A percentile compares a stretch with the other conserved stretches of the same genome.
phyloP scores from a whole-genome alignment of 495 filamentous ascomycete species.

The Aspergillus ostianus region DNA sequence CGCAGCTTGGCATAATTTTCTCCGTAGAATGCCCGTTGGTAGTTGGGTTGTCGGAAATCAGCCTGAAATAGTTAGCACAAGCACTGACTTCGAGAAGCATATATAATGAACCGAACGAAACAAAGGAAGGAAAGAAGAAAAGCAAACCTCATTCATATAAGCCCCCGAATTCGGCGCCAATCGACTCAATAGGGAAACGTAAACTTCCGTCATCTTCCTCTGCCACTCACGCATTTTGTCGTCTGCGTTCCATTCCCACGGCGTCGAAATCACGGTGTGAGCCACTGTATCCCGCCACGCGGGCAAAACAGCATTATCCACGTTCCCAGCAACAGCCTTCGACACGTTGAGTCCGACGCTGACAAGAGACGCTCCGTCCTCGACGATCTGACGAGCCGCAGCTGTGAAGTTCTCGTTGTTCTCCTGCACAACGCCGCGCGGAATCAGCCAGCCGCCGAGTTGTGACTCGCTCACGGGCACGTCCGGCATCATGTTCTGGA shows the following conservation, averaged over 20 bases:
- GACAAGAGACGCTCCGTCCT: conserved; percentile 45
- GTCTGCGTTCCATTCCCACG: conserved; percentile 41
- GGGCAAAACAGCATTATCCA: conserved; percentile 54
- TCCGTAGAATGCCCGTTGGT: conserved; percentile 52
- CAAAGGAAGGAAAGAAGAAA: neutral
- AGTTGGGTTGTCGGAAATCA: conserved; percentile 51
- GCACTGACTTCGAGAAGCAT: neutral
- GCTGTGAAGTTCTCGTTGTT: conserved; percentile 49
- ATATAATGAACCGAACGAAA: no score
- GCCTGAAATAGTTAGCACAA: neutral
- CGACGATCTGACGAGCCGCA: conserved; percentile 37
- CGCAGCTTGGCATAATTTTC: conserved; percentile 37
- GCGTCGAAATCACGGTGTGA: conserved; percentile 35
- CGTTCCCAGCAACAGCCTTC: conserved; percentile 39
- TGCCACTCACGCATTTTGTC: conserved; percentile 37
- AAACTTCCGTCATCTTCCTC: conserved; percentile 37
- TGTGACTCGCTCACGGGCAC: conserved; percentile 48
- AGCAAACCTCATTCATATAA: conserved; percentile 38
- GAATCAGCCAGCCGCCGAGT: conserved; percentile 58
- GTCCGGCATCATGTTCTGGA: conserved; percentile 33
- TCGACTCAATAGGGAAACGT: conserved; percentile 41
- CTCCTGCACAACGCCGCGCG: conserved; percentile 42
- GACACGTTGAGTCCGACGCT: conserved; percentile 44
- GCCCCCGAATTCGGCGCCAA: conserved; percentile 35
- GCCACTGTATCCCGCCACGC: conserved; percentile 58